Conservation (phyloP, 2,329 filamentous ascomycete species). For the Metarhizium album region DNA sequence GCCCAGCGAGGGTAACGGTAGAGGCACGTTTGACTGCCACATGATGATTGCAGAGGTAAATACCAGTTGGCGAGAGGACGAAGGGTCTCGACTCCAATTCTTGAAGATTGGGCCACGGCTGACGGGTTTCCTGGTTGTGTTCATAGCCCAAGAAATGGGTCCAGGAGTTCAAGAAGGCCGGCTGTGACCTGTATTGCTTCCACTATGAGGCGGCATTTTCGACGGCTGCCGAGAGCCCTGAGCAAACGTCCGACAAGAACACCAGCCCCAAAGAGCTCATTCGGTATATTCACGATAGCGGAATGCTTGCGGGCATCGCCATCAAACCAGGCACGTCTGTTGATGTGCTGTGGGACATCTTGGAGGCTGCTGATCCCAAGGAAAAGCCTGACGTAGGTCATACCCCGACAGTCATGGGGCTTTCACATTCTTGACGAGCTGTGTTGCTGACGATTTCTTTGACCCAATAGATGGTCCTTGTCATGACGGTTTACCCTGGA, state of each 20-base stretch:
- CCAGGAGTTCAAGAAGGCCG: slow-evolving; percentile 83
- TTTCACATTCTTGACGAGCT: not conserved
- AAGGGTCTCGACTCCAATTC: not conserved
- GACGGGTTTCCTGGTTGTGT: not conserved
- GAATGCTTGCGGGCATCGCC: slow-evolving; percentile 85
- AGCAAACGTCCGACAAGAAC: slow-evolving; percentile 53
- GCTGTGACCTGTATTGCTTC: slow-evolving; percentile 99
- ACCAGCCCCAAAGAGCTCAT: slow-evolving; percentile 81
- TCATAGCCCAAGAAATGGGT: slow-evolving; percentile 93
- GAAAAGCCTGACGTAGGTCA: slow-evolving; percentile 77
- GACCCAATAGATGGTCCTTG: slow-evolving; percentile 71
- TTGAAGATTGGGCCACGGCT: not conserved
- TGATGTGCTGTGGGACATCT: slow-evolving; percentile 82
- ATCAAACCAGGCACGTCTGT: slow-evolving; percentile 89
- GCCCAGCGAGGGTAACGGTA: slow-evolving; percentile 58
- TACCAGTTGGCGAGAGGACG: not conserved
- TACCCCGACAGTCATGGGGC: too few relatives aligned
- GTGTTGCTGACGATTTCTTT: not conserved
- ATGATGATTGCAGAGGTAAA: slow-evolving; percentile 98
- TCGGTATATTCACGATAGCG: slow-evolving; percentile 77
- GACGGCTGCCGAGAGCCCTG: slow-evolving; percentile 71
- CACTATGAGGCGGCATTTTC: slow-evolving; percentile 96
- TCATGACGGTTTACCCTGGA: slow-evolving; percentile 97
- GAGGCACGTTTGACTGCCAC: slow-evolving; percentile 96
- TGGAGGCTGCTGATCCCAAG: slow-evolving; percentile 59